Evolutionary conservation across 2,329 filamentous ascomycete genomes (phyloP).

Genomic region (Aspergillus awamori): DNA sequence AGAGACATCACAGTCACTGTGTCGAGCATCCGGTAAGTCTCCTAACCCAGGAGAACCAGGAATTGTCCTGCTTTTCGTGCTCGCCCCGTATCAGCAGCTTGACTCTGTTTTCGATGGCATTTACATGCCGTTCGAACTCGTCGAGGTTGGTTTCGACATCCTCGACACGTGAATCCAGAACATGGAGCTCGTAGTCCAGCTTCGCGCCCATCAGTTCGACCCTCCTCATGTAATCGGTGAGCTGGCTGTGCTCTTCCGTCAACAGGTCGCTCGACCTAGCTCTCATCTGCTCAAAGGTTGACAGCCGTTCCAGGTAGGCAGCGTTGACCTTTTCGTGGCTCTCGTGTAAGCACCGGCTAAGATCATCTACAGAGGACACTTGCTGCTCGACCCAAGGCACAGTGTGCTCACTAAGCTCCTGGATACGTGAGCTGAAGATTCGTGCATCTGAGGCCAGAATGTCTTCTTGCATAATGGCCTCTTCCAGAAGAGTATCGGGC

Average conservation of each 20-base stretch:
- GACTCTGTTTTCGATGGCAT: slow-evolving; percentile 68
- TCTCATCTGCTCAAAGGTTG: slow-evolving; percentile 69
- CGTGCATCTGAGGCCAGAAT: slow-evolving; percentile 41
- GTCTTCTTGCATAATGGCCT: slow-evolving; percentile 45
- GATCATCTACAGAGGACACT: slow-evolving; percentile 52
- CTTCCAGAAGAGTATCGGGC: slow-evolving; percentile 43
- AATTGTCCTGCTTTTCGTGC: slow-evolving; percentile 63
- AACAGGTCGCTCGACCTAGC: slow-evolving; percentile 70
- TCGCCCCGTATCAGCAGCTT: slow-evolving; percentile 65
- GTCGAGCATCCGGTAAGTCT: neutral
- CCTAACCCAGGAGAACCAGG: slow-evolving; percentile 63
- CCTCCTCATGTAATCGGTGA: slow-evolving; percentile 74
- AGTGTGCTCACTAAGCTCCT: slow-evolving; percentile 40
- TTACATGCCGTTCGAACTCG: slow-evolving; percentile 78
- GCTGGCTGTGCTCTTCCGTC: slow-evolving; percentile 66
- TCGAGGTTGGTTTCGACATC: slow-evolving; percentile 83
- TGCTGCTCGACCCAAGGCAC: slow-evolving; percentile 49
- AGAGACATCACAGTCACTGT: slow-evolving; percentile 7
- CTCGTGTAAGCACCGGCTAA: slow-evolving; percentile 65
- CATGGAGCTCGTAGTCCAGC: slow-evolving; percentile 87
- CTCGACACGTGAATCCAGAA: slow-evolving; percentile 75
- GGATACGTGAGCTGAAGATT: slow-evolving; percentile 40
- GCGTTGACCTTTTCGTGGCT: slow-evolving; percentile 68
- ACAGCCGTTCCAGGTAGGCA: slow-evolving; percentile 70
- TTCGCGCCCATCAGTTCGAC: slow-evolving; percentile 80